phyloP scores from a whole-genome alignment of 805 yeast genomes.

The Ogataea pini region DNA sequence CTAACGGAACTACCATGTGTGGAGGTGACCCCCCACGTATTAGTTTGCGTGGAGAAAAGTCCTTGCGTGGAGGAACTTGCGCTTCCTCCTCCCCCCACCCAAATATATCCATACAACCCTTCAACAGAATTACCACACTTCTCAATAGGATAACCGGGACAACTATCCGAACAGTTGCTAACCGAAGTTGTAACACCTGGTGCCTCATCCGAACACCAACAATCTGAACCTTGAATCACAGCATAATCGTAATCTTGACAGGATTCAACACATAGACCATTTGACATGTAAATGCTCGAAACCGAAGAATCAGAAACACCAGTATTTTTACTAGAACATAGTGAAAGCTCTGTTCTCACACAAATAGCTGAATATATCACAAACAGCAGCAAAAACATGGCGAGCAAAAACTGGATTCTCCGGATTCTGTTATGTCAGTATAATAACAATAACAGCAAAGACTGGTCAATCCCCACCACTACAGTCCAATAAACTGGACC shows the following conservation, averaged over 20 bases:
- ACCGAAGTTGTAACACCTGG: slow-evolving; percentile 41
- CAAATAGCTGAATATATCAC: background rate
- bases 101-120: slow-evolving; percentile 29
- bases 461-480: no score
- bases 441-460: no score
- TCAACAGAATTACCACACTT: slow-evolving; percentile 36
- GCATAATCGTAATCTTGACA: slow-evolving; percentile 46
- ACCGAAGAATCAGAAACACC: slow-evolving; percentile 18
- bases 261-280: slow-evolving; percentile 44
- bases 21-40: no score
- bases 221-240: slow-evolving; percentile 42
- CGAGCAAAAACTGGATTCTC: background rate
- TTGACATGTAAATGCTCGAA: slow-evolving; percentile 30
- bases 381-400: background rate
- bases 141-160: slow-evolving; percentile 49
- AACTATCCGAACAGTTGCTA: slow-evolving; percentile 38
- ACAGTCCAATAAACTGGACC: background rate
- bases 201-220: slow-evolving; percentile 51
- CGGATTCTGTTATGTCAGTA: background rate
- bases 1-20: no score
- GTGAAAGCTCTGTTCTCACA: slow-evolving; percentile 11
- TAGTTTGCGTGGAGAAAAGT: no score
- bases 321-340: slow-evolving; percentile 33
- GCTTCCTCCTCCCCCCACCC: slow-evolving; percentile 2
- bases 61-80: background rate